Evolutionary conservation across 148 eudicot species (phyloP).

Genomic region (Linanthus parryae): DNA sequence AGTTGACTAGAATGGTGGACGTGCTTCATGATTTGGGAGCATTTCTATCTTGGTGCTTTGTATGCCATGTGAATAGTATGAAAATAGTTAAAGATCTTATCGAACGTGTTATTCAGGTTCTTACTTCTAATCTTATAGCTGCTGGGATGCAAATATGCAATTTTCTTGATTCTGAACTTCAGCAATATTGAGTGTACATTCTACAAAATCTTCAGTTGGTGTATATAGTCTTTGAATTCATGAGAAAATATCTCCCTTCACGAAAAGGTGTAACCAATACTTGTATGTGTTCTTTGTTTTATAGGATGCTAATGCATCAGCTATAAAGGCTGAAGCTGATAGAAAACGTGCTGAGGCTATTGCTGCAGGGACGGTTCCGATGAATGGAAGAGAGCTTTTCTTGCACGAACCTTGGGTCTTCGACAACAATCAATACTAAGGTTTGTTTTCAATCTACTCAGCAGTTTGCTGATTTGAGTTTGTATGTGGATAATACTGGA

Average conservation of each 20-base stretch:
- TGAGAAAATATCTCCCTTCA: not conserved
- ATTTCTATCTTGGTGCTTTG: no score
- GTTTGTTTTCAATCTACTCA: not conserved
- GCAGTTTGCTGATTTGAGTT: no score
- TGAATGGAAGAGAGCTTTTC: constrained; percentile 94
- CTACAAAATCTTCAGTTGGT: no score
- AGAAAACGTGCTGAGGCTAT: constrained; percentile 85
- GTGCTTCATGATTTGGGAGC: no score
- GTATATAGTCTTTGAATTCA: not conserved
- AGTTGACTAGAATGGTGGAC: no score
- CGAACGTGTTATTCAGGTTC: no score
- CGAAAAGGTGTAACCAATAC: not conserved
- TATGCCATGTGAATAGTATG: no score
- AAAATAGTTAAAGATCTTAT: no score
- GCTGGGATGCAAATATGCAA: no score
- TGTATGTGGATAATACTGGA: no score
- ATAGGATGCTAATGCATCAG: constrained; percentile 68
- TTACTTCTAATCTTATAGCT: not conserved
- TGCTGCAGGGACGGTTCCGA: constrained; percentile 64
- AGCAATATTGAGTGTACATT: no score
- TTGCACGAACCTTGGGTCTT: constrained; percentile 79
- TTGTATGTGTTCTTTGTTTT: not conserved
- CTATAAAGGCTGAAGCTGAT: constrained; percentile 63
- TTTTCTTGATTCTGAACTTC: no score
- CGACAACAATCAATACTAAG: constrained; percentile 56